phyloP scores from a whole-genome alignment of 371 early-diverging fungal genomes.

The Basidiobolus heterosporus region DNA sequence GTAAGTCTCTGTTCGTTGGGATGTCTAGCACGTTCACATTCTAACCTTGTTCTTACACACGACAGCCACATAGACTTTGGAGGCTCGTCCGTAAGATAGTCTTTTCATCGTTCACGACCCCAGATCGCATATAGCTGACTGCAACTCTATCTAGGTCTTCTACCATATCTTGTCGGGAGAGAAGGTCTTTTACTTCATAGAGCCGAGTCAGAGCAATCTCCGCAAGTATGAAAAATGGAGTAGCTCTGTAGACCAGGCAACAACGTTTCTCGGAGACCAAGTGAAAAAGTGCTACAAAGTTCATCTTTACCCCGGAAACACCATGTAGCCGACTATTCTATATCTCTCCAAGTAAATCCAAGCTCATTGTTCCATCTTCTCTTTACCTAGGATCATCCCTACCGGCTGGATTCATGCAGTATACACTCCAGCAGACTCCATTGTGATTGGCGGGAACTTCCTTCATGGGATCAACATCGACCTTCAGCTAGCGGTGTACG shows the following conservation, averaged over 20 bases:
- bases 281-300: slow-evolving; percentile 52
- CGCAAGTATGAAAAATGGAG: slow-evolving; percentile 77
- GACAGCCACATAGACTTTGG: slow-evolving; percentile 76
- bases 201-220: slow-evolving; percentile 63
- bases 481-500: slow-evolving; percentile 43
- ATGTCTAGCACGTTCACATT: background rate
- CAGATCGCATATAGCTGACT: too few species aligned
- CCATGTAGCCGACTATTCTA: slow-evolving; percentile 30
- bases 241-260: slow-evolving; percentile 60
- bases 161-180: slow-evolving; percentile 71
- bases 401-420: slow-evolving; percentile 93
- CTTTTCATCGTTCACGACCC: slow-evolving; percentile 1
- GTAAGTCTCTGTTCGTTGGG: slow-evolving; percentile 23
- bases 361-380: too few species aligned
- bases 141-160: slow-evolving; percentile 23
- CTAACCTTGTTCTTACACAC: background rate
- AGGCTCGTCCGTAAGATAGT: slow-evolving; percentile 54
- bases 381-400: slow-evolving; percentile 56
- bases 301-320: slow-evolving; percentile 51
- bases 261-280: slow-evolving; percentile 61
- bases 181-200: slow-evolving; percentile 76
- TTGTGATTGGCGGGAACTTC: slow-evolving; percentile 89
- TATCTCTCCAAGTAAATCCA: too few species aligned
- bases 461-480: slow-evolving; percentile 56
- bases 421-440: slow-evolving; percentile 63